Evolutionary conservation across 345 rosid species (phyloP).

Genomic region (Leavenworthia alabamica): DNA sequence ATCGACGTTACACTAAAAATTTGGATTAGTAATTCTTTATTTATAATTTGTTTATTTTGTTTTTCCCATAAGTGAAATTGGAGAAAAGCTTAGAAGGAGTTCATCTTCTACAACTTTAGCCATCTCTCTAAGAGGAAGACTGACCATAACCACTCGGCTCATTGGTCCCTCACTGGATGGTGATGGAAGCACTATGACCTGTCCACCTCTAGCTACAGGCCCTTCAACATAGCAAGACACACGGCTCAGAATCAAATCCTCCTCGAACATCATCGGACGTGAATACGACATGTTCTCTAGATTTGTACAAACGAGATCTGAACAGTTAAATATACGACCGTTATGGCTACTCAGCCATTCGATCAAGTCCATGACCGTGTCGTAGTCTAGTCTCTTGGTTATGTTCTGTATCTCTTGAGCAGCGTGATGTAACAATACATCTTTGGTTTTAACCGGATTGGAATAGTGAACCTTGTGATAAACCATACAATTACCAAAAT

Average conservation of each 20-base stretch:
- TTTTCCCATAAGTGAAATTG: slow-evolving; percentile 39
- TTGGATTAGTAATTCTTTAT: too few species aligned
- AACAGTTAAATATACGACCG: slow-evolving; percentile 24
- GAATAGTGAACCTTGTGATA: slow-evolving; percentile 32
- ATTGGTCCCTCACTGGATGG: slow-evolving; percentile 30
- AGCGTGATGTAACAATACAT: slow-evolving; percentile 18
- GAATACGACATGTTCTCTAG: slow-evolving; percentile 35
- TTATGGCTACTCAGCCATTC: slow-evolving; percentile 42
- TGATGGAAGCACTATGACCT: slow-evolving; percentile 44
- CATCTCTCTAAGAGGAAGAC: slow-evolving; percentile 41
- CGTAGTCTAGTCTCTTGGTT: slow-evolving; percentile 33
- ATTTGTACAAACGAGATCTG: slow-evolving; percentile 44
- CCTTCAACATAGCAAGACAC: slow-evolving; percentile 48
- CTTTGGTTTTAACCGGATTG: slow-evolving; percentile 1
- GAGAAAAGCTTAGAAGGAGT: slow-evolving; percentile 40
- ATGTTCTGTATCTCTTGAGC: slow-evolving; percentile 33
- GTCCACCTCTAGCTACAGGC: slow-evolving; percentile 39
- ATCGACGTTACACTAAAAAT: background rate
- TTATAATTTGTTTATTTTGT: background rate
- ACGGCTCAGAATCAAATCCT: slow-evolving; percentile 31
- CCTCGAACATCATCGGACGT: slow-evolving; percentile 34
- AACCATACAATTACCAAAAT: slow-evolving; percentile 67
- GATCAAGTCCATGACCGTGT: slow-evolving; percentile 48
- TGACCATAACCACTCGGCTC: slow-evolving; percentile 52
- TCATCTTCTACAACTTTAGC: slow-evolving; percentile 40